These are phyloP conservation scores for Coelastrella sp. DNA, from an alignment of 139 green algal species.

Conservation along the genomic window DNA sequence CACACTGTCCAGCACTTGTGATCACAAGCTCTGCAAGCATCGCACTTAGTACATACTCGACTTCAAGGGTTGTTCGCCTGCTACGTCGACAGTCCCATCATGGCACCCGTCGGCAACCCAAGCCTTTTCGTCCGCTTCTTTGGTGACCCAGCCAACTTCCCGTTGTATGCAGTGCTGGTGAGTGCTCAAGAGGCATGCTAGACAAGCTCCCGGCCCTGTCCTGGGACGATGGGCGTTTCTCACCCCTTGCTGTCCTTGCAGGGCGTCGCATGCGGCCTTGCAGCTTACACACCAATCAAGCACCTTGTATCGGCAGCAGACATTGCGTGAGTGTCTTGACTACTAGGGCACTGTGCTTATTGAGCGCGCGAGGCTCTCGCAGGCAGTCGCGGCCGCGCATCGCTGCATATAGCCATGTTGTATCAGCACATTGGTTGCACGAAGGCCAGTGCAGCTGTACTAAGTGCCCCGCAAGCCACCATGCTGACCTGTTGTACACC, in stretches of 20 bases:
- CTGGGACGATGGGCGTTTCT: not conserved
- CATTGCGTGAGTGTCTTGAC: conserved; percentile 17
- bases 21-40: not conserved
- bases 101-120: conserved; percentile 37
- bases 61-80: not conserved
- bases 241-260: not conserved
- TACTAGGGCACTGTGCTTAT: no score
- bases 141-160: conserved; percentile 22
- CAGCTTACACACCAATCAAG: conserved; percentile 44
- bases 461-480: not conserved
- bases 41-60: not conserved
- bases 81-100: not conserved
- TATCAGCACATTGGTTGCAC: not conserved
- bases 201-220: not conserved
- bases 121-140: conserved; percentile 26
- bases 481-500: not conserved
- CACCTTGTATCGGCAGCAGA: conserved; percentile 34
- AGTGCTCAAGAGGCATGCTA: not conserved
- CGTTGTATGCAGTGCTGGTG: conserved; percentile 37
- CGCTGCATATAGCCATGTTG: no score
- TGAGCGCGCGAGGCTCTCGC: no score
- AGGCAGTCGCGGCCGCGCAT: no score
- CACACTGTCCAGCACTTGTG: not conserved
- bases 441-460: not conserved
- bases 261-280: conserved; percentile 41